phyloP scores from a whole-genome alignment of 345 rosid species.

The Gossypium australe region DNA sequence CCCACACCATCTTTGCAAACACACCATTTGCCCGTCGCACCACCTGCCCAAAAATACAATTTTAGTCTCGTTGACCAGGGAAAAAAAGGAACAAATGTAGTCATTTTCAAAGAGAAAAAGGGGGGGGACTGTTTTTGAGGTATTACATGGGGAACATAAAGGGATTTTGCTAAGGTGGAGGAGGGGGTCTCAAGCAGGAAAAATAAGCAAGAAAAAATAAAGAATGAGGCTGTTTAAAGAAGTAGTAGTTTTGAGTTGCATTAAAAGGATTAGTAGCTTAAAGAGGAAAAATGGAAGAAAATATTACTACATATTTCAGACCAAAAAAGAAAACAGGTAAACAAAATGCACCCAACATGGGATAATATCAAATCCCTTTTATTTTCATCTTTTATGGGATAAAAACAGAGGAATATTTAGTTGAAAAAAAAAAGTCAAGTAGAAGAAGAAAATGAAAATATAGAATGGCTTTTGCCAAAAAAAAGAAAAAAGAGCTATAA shows the following conservation, averaged over 20 bases:
- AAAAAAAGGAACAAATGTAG: background rate
- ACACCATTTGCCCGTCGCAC: conserved; percentile 49
- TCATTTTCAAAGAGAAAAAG: background rate
- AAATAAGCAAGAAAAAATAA: background rate
- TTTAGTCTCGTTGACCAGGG: background rate
- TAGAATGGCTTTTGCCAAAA: background rate
- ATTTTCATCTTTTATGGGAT: too few relatives aligned
- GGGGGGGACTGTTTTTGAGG: too few relatives aligned
- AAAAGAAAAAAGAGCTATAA: background rate
- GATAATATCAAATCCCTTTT: background rate
- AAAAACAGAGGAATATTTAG: too few relatives aligned
- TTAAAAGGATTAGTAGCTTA: too few relatives aligned
- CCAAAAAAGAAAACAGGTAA: too few relatives aligned
- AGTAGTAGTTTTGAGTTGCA: too few relatives aligned
- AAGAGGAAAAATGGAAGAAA: background rate
- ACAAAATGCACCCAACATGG: background rate
- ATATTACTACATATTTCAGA: too few relatives aligned
- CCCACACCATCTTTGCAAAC: conserved; percentile 62
- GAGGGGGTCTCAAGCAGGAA: background rate
- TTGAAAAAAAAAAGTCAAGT: background rate
- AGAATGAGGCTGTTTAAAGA: too few relatives aligned
- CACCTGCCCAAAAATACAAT: conserved; percentile 26
- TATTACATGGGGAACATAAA: too few relatives aligned
- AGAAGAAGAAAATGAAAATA: background rate
- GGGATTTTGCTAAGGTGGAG: too few relatives aligned